Evolutionary conservation across 805 yeast species (phyloP).

Genomic region (Cyberlindnera mrakii): DNA sequence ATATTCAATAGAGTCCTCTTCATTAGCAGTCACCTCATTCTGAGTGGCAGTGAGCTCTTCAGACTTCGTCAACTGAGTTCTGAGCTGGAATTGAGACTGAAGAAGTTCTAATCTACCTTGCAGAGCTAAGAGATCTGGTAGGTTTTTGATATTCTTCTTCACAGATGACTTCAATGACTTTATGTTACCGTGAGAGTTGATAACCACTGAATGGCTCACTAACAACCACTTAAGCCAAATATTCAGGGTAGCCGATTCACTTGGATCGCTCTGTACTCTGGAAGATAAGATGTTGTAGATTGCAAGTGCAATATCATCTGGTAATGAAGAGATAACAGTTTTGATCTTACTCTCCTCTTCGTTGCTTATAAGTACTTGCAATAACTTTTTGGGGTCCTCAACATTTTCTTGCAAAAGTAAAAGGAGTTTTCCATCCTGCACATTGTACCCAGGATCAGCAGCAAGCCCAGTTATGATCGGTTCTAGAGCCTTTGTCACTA

Average conservation of each 20-base stretch:
- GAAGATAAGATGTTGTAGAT: conserved; percentile 43
- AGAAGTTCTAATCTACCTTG: conserved; percentile 83
- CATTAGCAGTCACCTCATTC: conserved; percentile 25
- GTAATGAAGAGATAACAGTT: conserved; percentile 32
- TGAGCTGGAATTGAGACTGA: conserved; percentile 65
- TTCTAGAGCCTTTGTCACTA: conserved; percentile 16
- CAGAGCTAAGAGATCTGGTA: conserved; percentile 67
- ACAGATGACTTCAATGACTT: conserved; percentile 54
- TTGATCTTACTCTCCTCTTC: conserved; percentile 35
- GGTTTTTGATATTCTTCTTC: conserved; percentile 44
- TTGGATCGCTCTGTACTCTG: conserved; percentile 39
- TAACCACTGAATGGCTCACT: conserved; percentile 49
- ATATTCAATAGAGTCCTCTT: conserved; percentile 28
- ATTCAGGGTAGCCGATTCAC: conserved; percentile 34
- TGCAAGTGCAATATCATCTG: conserved; percentile 33
- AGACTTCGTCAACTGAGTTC: conserved; percentile 40
- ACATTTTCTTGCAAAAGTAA: conserved; percentile 8
- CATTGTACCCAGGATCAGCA: conserved; percentile 22
- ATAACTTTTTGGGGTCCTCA: conserved; percentile 24
- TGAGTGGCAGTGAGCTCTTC: conserved; percentile 23
- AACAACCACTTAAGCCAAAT: conserved; percentile 81
- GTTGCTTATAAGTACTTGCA: conserved; percentile 18
- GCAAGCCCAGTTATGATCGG: conserved; percentile 23
- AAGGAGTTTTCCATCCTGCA: conserved; percentile 18
- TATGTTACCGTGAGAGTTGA: conserved; percentile 30